Base-by-base conservation (phyloP, 371 early-diverging fungal genomes). In the Synchytrium microbalum region DNA sequence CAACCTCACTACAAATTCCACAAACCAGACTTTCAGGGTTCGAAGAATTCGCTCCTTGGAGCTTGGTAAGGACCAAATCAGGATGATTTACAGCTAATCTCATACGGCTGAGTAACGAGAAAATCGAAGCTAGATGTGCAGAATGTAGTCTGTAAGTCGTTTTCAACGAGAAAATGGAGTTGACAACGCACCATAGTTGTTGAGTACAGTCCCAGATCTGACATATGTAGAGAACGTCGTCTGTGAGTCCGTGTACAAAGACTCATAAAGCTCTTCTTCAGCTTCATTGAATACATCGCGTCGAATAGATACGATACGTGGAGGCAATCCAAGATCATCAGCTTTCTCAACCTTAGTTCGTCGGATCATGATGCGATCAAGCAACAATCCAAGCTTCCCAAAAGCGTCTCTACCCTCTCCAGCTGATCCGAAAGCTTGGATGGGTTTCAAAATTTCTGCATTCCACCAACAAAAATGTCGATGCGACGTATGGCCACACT, bases 391-490 rank as follows among this genome's bases (percentile, higher is more conserved):
- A 1, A 98, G 80, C 70, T 93, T 93, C 2, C 75, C 62, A 70
- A 95, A 89, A 0, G 92, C 90, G 5, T 67, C 65, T 27, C 75
- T 75, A 54, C 95, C 93, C 26, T 79, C 75, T 1, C 86, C 89
- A 0, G 69, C 64, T 2, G 88, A 77, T 3, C 92, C 91, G 69
- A 80, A 80, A 14, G 69, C 73, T 73, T 95, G 95, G 59, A 98
- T 96, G 2, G 97, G 97, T 67, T 91, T 92, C 24, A 95, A 72
- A 10, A 98, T 88, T 62, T 93, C 93, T 58, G 84, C 76, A 75
- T 98, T 98, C 98, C 98, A 98, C 92, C 92, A 96, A 63, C 93
- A 92, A 23, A 88, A 85, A 73, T 96, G 96, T 29, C 78, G 81
- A 60, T 69, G 62, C 5, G 58, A 33, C 16, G 72, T 81, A 69